phyloP scores from a whole-genome alignment of 306 rosid genomes.

The Quercus cerris region DNA sequence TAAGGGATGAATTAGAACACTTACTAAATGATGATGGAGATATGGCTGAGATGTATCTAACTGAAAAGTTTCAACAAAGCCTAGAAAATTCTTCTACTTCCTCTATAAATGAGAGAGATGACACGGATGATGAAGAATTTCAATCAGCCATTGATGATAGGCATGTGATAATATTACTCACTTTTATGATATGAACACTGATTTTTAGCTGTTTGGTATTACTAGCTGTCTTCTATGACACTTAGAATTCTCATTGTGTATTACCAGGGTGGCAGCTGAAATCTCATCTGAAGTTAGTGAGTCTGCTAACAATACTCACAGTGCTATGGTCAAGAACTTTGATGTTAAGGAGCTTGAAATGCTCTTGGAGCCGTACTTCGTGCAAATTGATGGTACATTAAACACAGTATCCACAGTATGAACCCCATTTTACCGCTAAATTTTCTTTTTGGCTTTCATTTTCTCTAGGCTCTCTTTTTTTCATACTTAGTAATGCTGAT shows the following conservation, averaged over 20 bases:
- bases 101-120: conserved; percentile 26
- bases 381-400: conserved; percentile 66
- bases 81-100: conserved; percentile 42
- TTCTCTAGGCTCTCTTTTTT: neutral
- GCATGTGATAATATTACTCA: conserved; percentile 27
- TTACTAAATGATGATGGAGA: conserved; percentile 77
- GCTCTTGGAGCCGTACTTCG: conserved; percentile 87
- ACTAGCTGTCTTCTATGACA: neutral
- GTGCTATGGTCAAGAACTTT: conserved; percentile 34
- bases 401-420: conserved; percentile 67
- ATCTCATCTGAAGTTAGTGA: conserved; percentile 54
- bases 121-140: conserved; percentile 30
- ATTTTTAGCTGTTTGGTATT: neutral
- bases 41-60: conserved; percentile 90
- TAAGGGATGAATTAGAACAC: conserved; percentile 72
- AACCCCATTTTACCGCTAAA: neutral
- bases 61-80: conserved; percentile 49
- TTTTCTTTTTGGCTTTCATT: neutral
- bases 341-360: conserved; percentile 80
- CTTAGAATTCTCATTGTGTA: neutral
- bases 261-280: conserved; percentile 42
- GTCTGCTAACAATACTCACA: conserved; percentile 23
- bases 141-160: conserved; percentile 42
- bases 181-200: neutral
- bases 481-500: neutral